Percentiles rank a stretch among this genome's conserved stretches.
Conservation (phyloP, 805 yeast genomes). For the Hemisphaericaspora nanyangensis region DNA sequence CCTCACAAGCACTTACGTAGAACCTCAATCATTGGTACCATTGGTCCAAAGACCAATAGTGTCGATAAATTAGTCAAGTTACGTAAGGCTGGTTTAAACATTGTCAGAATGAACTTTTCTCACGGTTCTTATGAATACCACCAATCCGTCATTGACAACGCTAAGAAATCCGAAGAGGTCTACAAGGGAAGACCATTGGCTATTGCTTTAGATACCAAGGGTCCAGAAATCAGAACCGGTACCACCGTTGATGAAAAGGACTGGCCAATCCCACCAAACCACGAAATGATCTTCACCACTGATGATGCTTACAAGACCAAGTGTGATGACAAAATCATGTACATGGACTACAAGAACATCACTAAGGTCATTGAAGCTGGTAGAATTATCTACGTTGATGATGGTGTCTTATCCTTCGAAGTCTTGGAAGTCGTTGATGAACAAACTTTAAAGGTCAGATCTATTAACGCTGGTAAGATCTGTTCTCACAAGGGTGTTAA, state of each 20-base stretch:
- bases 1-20: constrained; percentile 84
- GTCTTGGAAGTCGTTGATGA: constrained; percentile 81
- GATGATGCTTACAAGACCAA: constrained; percentile 70
- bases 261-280: constrained; percentile 78
- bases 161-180: constrained; percentile 86
- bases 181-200: constrained; percentile 97
- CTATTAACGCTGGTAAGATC: constrained; percentile 93
- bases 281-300: constrained; percentile 91
- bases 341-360: constrained; percentile 91
- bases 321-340: constrained; percentile 82
- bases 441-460: constrained; percentile 76
- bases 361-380: constrained; percentile 89
- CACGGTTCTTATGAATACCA: constrained; percentile 98
- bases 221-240: constrained; percentile 99
- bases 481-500: constrained; percentile 98
- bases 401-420: constrained; percentile 95
- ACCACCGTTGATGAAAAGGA: constrained; percentile 78
- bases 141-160: constrained; percentile 93
- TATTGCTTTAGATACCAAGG: constrained; percentile 98
- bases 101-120: constrained; percentile 98
- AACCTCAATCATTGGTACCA: constrained; percentile 96
- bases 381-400: constrained; percentile 90
- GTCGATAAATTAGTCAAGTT: constrained; percentile 80
- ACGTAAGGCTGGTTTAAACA: constrained; percentile 96
- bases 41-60: constrained; percentile 96